phyloP scores from a whole-genome alignment of 1,284 basidiomycete species.

The Ustilago nuda region DNA sequence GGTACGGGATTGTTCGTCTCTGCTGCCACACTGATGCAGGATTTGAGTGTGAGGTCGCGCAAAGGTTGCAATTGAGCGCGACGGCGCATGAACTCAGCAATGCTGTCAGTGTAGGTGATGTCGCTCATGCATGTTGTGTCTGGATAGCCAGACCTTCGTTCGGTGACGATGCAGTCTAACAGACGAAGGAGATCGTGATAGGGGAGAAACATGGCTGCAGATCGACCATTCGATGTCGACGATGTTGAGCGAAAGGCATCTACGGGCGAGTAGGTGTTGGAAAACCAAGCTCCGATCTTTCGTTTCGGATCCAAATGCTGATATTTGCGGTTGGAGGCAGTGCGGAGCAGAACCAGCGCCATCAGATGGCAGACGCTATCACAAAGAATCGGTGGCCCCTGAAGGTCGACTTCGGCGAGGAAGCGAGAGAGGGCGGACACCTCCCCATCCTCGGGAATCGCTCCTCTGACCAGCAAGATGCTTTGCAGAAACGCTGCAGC shows the following conservation, averaged over 20 bases:
- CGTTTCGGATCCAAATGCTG: constrained; percentile 27
- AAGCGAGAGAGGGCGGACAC: constrained; percentile 25
- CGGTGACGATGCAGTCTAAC: constrained; percentile 18
- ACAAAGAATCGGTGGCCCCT: constrained; percentile 37
- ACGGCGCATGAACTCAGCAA: constrained; percentile 19
- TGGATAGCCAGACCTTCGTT: neutral
- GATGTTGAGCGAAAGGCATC: constrained; percentile 11
- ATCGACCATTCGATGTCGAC: neutral
- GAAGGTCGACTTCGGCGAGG: constrained; percentile 42
- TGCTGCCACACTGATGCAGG: neutral
- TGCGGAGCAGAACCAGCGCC: constrained; percentile 16
- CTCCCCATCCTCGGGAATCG: constrained; percentile 5
- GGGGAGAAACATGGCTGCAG: neutral
- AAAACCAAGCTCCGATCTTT: constrained; percentile 40
- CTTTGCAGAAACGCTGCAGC: constrained; percentile 31
- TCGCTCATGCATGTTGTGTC: neutral
- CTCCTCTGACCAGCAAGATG: constrained; percentile 10
- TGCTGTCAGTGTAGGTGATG: neutral
- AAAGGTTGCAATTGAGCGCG: constrained; percentile 14
- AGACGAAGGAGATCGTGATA: constrained; percentile 26
- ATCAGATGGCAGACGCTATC: constrained; percentile 43
- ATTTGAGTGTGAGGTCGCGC: constrained; percentile 16
- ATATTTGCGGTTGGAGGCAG: constrained; percentile 22
- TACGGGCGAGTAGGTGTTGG: constrained; percentile 20
- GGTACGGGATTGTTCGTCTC: neutral